Percentiles rank a stretch among this genome's conserved stretches.
phyloP scores from a whole-genome alignment of 2,329 filamentous ascomycete species.

The Xylaria sp. region DNA sequence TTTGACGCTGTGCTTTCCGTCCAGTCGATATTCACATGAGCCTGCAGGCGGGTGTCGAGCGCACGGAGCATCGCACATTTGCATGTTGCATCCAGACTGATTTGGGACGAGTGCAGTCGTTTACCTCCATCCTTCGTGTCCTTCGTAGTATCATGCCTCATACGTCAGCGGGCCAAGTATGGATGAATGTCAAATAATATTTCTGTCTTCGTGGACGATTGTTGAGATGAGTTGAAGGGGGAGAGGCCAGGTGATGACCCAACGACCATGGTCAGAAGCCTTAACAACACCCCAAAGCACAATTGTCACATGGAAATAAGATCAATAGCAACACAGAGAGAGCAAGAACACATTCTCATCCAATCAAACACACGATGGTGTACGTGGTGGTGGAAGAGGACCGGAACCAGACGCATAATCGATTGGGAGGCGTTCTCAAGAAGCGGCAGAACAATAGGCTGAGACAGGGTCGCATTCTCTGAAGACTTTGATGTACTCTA shows the following conservation, averaged over 20 bases:
- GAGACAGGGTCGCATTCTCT: neutral
- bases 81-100: conserved; percentile 5
- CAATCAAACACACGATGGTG: neutral
- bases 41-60: conserved; percentile 2
- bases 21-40: neutral
- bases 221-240: conserved; percentile 7
- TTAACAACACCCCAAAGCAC: conserved; percentile 10
- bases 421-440: neutral
- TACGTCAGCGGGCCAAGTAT: neutral
- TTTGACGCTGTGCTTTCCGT: neutral
- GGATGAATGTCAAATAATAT: conserved; percentile 3
- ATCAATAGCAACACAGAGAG: neutral
- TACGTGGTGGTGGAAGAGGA: neutral
- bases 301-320: neutral
- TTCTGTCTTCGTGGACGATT: neutral
- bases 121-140: neutral
- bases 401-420: neutral
- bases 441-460: neutral
- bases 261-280: conserved; percentile 8
- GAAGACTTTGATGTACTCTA: neutral
- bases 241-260: conserved; percentile 15
- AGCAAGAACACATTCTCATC: neutral
- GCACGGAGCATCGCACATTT: conserved; percentile 3
- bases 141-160: neutral
- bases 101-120: neutral